A percentile compares a stretch with the other conserved stretches of the same genome.
These are phyloP conservation scores for Paxillus involutus DNA, from an alignment of 768 basidiomycete genomes.

Conservation along the genomic window DNA sequence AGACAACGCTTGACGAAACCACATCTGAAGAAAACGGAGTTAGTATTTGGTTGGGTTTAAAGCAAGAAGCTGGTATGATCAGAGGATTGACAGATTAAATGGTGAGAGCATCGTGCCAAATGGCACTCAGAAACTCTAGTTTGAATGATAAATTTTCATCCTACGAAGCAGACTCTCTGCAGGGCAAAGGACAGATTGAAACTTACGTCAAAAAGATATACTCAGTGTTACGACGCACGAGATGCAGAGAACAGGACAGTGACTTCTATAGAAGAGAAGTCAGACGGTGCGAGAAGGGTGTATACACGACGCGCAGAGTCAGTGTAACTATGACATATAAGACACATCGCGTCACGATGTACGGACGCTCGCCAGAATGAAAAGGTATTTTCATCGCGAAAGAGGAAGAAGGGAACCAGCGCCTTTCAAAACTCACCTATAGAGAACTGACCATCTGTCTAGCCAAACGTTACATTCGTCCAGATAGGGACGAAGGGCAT, in stretches of 20 bases:
- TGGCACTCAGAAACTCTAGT: slow-evolving; percentile 91
- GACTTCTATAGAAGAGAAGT: slow-evolving; percentile 9
- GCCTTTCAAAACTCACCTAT: slow-evolving; percentile 6
- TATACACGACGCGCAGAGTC: slow-evolving; percentile 46
- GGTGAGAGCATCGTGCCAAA: slow-evolving; percentile 66
- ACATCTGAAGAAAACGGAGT: slow-evolving; percentile 9
- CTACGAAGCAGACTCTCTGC: slow-evolving; percentile 11
- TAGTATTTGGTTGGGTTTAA: background rate
- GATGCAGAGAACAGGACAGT: background rate
- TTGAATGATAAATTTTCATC: slow-evolving; percentile 75
- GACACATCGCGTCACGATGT: slow-evolving; percentile 49
- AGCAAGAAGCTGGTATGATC: slow-evolving; percentile 32
- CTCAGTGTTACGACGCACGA: no score
- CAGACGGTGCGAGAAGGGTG: slow-evolving; percentile 1
- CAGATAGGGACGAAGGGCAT: no score
- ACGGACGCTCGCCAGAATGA: slow-evolving; percentile 48
- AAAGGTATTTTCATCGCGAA: slow-evolving; percentile 54
- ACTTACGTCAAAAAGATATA: slow-evolving; percentile 11
- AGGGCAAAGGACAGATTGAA: background rate
- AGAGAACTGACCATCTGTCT: background rate
- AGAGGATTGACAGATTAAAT: slow-evolving; percentile 61
- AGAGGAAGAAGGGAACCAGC: background rate
- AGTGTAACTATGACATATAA: slow-evolving; percentile 92
- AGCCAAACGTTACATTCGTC: background rate
- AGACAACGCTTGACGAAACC: background rate